These are phyloP conservation scores for Brassica cretica DNA, from an alignment of 345 rosid genomes.

Conservation along the genomic window DNA sequence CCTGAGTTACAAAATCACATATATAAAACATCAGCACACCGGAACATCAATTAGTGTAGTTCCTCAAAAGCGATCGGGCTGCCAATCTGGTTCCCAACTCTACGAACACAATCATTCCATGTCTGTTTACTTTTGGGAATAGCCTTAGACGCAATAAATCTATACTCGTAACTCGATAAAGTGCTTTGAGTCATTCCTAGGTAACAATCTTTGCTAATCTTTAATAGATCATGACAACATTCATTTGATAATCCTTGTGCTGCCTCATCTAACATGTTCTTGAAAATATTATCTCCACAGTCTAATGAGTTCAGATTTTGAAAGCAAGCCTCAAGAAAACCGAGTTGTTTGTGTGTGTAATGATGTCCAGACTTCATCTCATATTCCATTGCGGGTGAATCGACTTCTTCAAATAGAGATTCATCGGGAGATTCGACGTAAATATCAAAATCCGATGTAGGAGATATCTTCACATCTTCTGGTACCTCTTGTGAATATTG, in stretches of 20 bases:
- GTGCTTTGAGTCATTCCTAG: background rate
- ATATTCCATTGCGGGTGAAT: conserved; percentile 13
- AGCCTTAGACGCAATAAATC: conserved; percentile 1
- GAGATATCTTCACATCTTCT: conserved; percentile 12
- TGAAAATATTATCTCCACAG: conserved; percentile 7
- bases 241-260: background rate
- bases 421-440: conserved; percentile 9
- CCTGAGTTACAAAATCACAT: background rate
- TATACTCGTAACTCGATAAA: conserved; percentile 11
- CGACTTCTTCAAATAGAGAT: background rate
- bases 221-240: conserved; percentile 20
- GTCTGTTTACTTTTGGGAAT: conserved; percentile 19
- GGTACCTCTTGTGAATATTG: background rate
- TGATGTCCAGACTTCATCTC: background rate
- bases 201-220: conserved; percentile 25
- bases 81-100: background rate
- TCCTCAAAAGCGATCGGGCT: background rate
- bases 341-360: background rate
- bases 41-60: background rate
- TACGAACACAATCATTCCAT: conserved; percentile 22
- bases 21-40: background rate
- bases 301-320: background rate
- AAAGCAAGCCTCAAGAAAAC: background rate
- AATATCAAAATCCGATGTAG: conserved; percentile 5
- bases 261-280: background rate